phyloP scores from a whole-genome alignment of 306 rosid genomes.

The Fragaria vesca region DNA sequence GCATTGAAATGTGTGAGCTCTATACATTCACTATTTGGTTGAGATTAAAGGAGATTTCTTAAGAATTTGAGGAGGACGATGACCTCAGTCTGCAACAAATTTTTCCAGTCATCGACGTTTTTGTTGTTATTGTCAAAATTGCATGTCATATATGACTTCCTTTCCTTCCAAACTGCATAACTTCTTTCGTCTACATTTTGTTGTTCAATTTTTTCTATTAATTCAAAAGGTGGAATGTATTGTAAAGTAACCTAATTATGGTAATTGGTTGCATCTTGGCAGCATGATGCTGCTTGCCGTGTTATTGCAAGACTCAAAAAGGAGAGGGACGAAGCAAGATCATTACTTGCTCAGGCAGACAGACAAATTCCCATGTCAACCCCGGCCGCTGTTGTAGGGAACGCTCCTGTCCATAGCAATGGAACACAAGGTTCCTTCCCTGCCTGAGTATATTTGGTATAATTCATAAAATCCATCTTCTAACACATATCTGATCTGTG shows the following conservation, averaged over 20 bases:
- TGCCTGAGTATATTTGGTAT: neutral
- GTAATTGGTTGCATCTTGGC: conserved; percentile 20
- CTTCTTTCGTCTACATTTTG: neutral
- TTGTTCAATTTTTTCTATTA: neutral
- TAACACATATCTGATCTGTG: conserved; percentile 14
- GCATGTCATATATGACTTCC: neutral
- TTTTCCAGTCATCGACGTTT: neutral
- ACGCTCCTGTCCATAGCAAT: conserved; percentile 62
- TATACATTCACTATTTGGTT: neutral
- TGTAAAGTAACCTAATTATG: conserved; percentile 16
- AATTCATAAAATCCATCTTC: conserved; percentile 6
- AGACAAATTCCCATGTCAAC: conserved; percentile 59
- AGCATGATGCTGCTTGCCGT: conserved; percentile 99
- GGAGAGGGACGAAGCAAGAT: conserved; percentile 90
- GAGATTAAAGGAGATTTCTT: neutral
- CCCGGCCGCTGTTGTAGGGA: conserved; percentile 40
- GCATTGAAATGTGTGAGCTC: neutral
- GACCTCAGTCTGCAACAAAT: neutral
- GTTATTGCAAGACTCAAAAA: conserved; percentile 90
- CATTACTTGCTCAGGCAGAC: conserved; percentile 82
- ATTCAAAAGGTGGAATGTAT: neutral
- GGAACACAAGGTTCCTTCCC: conserved; percentile 70
- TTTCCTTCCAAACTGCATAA: neutral
- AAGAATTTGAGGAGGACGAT: neutral
- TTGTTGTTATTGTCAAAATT: neutral